These are phyloP conservation scores for Phytophthora multivora DNA, from an alignment of 352 stramenopile genomes.

Conservation along the genomic window DNA sequence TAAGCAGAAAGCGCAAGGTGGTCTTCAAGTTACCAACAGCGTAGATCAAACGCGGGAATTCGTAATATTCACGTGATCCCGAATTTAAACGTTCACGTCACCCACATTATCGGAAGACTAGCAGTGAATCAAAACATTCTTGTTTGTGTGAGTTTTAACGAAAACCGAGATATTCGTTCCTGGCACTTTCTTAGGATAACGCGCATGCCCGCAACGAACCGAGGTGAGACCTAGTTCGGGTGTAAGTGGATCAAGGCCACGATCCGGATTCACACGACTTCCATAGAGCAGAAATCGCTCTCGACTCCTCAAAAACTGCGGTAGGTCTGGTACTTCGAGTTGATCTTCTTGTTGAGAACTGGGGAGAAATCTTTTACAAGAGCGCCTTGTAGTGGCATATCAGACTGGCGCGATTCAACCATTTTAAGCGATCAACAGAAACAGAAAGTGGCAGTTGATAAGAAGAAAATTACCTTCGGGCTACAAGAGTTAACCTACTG, in stretches of 20 bases:
- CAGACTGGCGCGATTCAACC: not conserved
- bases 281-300: slow-evolving; percentile 2
- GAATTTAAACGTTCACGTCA: slow-evolving; percentile 9
- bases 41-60: slow-evolving; percentile 10
- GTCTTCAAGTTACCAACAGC: slow-evolving; percentile 15
- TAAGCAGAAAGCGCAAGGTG: slow-evolving; percentile 6
- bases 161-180: not conserved
- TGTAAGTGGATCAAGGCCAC: slow-evolving; percentile 2
- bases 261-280: not conserved
- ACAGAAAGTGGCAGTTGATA: no score
- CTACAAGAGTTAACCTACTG: no score
- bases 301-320: not conserved
- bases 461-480: no score
- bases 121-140: not conserved
- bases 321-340: not conserved
- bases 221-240: slow-evolving; percentile 9
- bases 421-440: no score
- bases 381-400: not conserved
- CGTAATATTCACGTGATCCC: slow-evolving; percentile 8
- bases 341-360: slow-evolving; percentile 8
- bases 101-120: not conserved
- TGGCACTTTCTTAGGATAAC: not conserved
- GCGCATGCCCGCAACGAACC: slow-evolving; percentile 8
- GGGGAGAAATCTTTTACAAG: slow-evolving; percentile 5
- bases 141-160: slow-evolving; percentile 8